Evolutionary conservation across 2,329 filamentous ascomycete genomes (phyloP).

Genomic region (Lomentospora prolificans): DNA sequence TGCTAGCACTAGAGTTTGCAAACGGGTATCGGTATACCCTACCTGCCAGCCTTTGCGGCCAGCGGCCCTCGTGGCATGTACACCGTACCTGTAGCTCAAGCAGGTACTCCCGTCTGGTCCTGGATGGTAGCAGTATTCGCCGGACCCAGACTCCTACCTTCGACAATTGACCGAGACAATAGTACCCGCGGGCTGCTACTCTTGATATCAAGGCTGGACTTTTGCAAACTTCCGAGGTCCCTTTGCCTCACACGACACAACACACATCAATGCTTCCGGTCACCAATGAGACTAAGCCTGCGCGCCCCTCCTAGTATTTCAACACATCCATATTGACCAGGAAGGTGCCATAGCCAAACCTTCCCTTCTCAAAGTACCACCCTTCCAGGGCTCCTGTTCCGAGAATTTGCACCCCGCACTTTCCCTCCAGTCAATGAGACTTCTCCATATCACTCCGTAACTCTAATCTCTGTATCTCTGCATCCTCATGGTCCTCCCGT

Average conservation of each 20-base stretch:
- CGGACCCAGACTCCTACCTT: not conserved
- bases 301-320: not conserved
- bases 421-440: not conserved
- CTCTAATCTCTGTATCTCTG: not conserved
- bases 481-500: not conserved
- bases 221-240: not conserved
- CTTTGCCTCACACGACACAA: not conserved
- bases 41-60: too few relatives aligned
- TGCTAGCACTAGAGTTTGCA: too few relatives aligned
- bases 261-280: not conserved
- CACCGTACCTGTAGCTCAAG: too few relatives aligned
- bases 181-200: not conserved
- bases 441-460: not conserved
- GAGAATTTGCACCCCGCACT: not conserved
- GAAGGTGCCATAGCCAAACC: constrained; percentile 1
- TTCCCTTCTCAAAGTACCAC: not conserved
- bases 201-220: not conserved
- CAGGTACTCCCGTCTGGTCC: too few relatives aligned
- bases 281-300: not conserved
- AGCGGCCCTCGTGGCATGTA: too few relatives aligned
- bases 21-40: too few relatives aligned
- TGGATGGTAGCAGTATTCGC: too few relatives aligned
- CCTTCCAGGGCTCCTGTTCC: not conserved
- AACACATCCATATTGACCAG: not conserved
- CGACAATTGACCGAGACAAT: not conserved